phyloP scores from a whole-genome alignment of 1,284 basidiomycete genomes.

The Melanopsichium pennsylvanicum region DNA sequence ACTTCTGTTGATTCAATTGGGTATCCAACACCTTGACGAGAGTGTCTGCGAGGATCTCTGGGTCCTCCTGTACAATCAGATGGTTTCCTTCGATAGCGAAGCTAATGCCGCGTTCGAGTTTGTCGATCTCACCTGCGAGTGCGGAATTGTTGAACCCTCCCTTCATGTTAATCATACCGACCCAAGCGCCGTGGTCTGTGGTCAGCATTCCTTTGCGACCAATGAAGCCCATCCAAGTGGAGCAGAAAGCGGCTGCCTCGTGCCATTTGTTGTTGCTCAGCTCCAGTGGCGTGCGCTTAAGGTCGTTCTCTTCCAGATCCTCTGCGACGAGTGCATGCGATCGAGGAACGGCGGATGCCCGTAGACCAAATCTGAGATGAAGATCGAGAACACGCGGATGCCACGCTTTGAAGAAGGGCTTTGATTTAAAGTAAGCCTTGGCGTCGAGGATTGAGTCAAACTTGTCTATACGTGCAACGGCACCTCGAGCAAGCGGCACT shows the following conservation, averaged over 20 bases:
- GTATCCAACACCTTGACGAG: conserved; percentile 27
- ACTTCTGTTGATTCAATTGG: conserved; percentile 11
- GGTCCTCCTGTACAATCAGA: conserved; percentile 57
- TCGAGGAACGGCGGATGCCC: conserved; percentile 21
- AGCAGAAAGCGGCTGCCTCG: conserved; percentile 53
- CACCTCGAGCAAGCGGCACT: conserved; percentile 67
- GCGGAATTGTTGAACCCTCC: conserved; percentile 25
- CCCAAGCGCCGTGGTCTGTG: conserved; percentile 23
- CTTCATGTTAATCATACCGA: conserved; percentile 31
- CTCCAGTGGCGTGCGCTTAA: conserved; percentile 29
- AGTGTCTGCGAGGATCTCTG: conserved; percentile 23
- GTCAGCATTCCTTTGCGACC: conserved; percentile 15
- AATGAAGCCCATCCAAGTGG: conserved; percentile 36
- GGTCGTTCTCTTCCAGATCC: conserved; percentile 29
- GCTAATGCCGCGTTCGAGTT: conserved; percentile 25
- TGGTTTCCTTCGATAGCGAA: conserved; percentile 44
- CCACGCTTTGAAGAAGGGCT: conserved; percentile 79
- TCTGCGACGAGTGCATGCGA: conserved; percentile 17
- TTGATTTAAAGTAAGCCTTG: conserved; percentile 68
- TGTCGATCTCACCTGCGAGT: conserved; percentile 26
- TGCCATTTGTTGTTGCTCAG: conserved; percentile 57
- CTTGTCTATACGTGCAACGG: conserved; percentile 73
- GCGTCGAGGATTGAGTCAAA: conserved; percentile 70
- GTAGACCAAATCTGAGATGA: conserved; percentile 76
- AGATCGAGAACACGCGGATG: conserved; percentile 74